Evolutionary conservation across 2,329 filamentous ascomycete species (phyloP), one percentile per base, ranked within the genome.

Genomic region (Fusarium tanahbumbuense): DNA sequence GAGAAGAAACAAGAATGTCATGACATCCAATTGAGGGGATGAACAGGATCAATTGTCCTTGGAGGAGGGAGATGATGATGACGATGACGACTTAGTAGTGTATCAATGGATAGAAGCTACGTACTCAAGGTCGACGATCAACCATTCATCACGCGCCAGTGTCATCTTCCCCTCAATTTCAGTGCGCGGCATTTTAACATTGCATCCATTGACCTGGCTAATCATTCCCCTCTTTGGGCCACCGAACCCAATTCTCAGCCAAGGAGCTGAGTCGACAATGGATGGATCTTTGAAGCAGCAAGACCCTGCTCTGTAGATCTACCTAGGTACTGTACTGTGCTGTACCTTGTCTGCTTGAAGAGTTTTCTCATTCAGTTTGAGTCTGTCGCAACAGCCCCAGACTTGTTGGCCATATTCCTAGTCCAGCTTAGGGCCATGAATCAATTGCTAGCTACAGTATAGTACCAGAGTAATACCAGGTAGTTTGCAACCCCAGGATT

Each of bases 121-220:
- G 20, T 23, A 45, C 44, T 46, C 30, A 37, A 27, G 45, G 32
- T 34, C 27, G 50, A 42, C 15, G 6, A 56, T 42, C 61, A 59
- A 41, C 67, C 67, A 70, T 55, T 62, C 57, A 56, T 63, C 57
- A 59, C 42, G 22, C 47, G 41, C n/a, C 49, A 70, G 45, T 64
- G 58, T 63, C 64, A 68, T 68, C 30, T 55, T 50, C 63, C 56
- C 64, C 63, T 66, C 63, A 55, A 54, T 65, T 27, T 25, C 32
- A 28, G 56, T 53, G 52, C 66, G 56, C 58, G 64, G 63, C 18
- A 68, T 67, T 67, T 58, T 50, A 44, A 44, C 41, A 67, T 54
- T 30, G 25, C 32, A 20, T 42, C 48, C 34, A 42, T 42, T 50
- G 28, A 32, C 25, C 20, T 40, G 28, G 34, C n/a, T 15, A 22